Evolutionary conservation across 441 rosid species (phyloP).

Genomic region (Bruguiera hainesii): DNA sequence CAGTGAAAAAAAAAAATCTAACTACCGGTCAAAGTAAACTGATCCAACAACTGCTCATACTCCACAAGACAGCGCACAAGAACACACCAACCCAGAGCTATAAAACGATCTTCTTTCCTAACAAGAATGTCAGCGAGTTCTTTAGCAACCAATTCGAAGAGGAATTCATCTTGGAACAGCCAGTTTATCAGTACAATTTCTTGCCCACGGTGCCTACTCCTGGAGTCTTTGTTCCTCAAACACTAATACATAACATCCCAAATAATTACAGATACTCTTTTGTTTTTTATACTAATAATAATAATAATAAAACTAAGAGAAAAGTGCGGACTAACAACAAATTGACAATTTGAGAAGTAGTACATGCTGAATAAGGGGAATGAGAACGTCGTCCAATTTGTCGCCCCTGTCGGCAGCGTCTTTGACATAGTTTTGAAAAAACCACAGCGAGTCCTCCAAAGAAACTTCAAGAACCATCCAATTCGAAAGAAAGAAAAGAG

Average conservation of each 20-base stretch:
- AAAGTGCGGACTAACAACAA: background rate
- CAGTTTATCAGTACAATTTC: slow-evolving; percentile 58
- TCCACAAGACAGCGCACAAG: slow-evolving; percentile 65
- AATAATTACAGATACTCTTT: background rate
- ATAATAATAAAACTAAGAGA: no score
- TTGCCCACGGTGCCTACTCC: slow-evolving; percentile 36
- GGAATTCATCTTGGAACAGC: slow-evolving; percentile 69
- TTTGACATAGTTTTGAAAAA: slow-evolving; percentile 50
- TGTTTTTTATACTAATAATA: background rate
- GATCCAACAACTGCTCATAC: slow-evolving; percentile 44
- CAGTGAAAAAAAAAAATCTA: slow-evolving; percentile 8
- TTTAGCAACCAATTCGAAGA: slow-evolving; percentile 46
- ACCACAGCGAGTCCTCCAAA: slow-evolving; percentile 69
- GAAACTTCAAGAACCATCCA: slow-evolving; percentile 38
- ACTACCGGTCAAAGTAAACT: slow-evolving; percentile 50
- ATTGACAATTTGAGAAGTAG: background rate
- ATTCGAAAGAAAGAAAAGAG: background rate
- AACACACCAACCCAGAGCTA: slow-evolving; percentile 87
- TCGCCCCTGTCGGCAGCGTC: slow-evolving; percentile 53
- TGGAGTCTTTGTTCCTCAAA: slow-evolving; percentile 52
- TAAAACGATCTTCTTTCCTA: slow-evolving; percentile 63
- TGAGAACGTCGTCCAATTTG: slow-evolving; percentile 53
- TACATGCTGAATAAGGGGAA: slow-evolving; percentile 79
- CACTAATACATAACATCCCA: slow-evolving; percentile 34
- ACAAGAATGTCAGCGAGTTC: slow-evolving; percentile 43